A percentile compares a stretch with the other conserved stretches of the same genome.
These are phyloP conservation scores for Pyrenopolyporus hunteri DNA, from an alignment of 495 filamentous ascomycete species.

Conservation along the genomic window DNA sequence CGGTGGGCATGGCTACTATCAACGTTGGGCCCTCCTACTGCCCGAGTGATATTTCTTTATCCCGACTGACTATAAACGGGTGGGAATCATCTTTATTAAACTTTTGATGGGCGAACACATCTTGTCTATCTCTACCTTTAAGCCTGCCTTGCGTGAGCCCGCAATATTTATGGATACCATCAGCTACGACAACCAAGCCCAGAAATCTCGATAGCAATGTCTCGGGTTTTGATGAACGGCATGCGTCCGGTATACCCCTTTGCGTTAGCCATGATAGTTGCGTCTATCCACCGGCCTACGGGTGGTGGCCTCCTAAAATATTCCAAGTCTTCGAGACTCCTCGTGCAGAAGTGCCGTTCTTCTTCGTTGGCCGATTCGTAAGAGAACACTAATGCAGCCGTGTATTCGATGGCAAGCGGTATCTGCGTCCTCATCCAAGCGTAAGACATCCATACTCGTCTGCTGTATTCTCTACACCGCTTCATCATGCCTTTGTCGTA, in stretches of 20 bases:
- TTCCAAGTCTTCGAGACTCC: slow-evolving; percentile 38
- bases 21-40: too few relatives aligned
- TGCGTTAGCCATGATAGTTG: slow-evolving; percentile 41
- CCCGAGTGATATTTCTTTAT: too few relatives aligned
- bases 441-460: slow-evolving; percentile 38
- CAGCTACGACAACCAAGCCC: slow-evolving; percentile 41
- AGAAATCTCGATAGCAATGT: slow-evolving; percentile 35
- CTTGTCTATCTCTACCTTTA: background rate
- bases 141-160: background rate
- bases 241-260: slow-evolving; percentile 40
- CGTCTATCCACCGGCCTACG: slow-evolving; percentile 38
- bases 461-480: slow-evolving; percentile 34
- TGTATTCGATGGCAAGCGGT: slow-evolving; percentile 39
- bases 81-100: too few relatives aligned
- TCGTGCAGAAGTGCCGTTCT: slow-evolving; percentile 36
- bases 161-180: slow-evolving; percentile 3
- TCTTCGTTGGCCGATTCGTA: slow-evolving; percentile 40
- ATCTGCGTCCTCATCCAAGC: slow-evolving; percentile 34
- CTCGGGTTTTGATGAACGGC: slow-evolving; percentile 38
- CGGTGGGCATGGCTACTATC: too few relatives aligned
- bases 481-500: slow-evolving; percentile 23
- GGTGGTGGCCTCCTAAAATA: slow-evolving; percentile 38
- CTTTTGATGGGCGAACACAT: too few relatives aligned
- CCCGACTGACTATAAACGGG: too few relatives aligned
- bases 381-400: slow-evolving; percentile 36